phyloP scores from a whole-genome alignment of 2,329 filamentous ascomycete genomes.

The Plectosphaerella cucumerina region DNA sequence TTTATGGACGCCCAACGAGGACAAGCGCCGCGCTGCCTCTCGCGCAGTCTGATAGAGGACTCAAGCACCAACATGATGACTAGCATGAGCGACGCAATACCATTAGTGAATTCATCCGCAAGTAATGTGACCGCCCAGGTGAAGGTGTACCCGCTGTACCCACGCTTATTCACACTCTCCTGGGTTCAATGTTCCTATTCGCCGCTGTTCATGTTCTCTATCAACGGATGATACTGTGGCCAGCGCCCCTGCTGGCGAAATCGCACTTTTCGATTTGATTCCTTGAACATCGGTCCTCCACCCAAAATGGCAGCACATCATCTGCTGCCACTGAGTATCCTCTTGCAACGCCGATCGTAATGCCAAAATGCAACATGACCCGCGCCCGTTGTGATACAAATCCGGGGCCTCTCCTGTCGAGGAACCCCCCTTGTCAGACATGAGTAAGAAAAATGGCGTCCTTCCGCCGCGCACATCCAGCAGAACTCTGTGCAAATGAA shows the following conservation, averaged over 20 bases:
- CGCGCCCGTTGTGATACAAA: not conserved
- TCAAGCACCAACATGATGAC: too few species aligned
- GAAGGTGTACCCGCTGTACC: too few species aligned
- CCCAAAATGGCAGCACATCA: too few species aligned
- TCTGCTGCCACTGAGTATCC: too few species aligned
- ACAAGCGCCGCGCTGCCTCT: constrained; percentile 15
- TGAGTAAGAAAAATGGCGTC: not conserved
- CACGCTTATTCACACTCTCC: too few species aligned
- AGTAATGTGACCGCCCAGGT: too few species aligned
- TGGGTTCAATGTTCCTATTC: too few species aligned
- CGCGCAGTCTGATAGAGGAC: too few species aligned
- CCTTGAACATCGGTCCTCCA: constrained; percentile 20
- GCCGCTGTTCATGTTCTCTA: not conserved
- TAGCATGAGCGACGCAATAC: too few species aligned
- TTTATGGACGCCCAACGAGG: constrained; percentile 15
- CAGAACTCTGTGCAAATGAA: not conserved
- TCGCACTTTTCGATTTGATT: constrained; percentile 19
- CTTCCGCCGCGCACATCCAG: too few species aligned
- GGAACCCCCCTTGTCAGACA: not conserved
- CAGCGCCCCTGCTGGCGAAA: not conserved
- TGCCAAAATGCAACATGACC: constrained; percentile 14
- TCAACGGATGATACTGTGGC: constrained; percentile 8
- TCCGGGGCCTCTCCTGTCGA: not conserved
- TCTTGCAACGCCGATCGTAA: constrained; percentile 9
- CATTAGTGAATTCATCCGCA: too few species aligned